Evolutionary conservation across 1,139 yeast genomes (phyloP), one percentile per base, ranked within the genome.

Genomic region (Protomyces pachydermus): DNA sequence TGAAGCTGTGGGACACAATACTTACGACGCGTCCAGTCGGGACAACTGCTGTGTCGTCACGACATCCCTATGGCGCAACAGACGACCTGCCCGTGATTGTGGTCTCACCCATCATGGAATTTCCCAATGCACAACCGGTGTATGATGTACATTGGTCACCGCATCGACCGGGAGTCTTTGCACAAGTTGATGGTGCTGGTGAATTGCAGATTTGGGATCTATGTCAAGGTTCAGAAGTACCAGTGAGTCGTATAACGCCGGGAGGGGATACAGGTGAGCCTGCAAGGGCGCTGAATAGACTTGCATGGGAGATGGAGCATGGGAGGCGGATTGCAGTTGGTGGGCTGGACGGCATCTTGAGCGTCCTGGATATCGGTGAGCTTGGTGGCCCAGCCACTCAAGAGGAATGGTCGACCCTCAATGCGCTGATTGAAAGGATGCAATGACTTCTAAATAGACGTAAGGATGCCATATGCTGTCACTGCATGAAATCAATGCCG

Each of bases 151-250:
- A 75, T 3, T 76, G 80, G 74, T 73, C 80, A 53, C 86, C 85
- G 0, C 69, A 71, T 10, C 67, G 71, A 12, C 75, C 77, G 0
- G 74, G 76, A 9, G 81, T 84, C 58, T 82, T 84, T 69, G 81
- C 82, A 0, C 74, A 81, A 1, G 79, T 81, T 28, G 84, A 84
- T 3, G 77, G 81, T 1, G 73, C 77, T 1, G 78, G 84, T 0
- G 69, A 74, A 14, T 70, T 84, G n/a, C 82, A 83, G 65, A 73
- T 83, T 25, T 85, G 87, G 87, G 84, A 85, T 70, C 72, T 85
- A 48, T 70, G 73, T 6, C 71, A 68, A 14, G 78, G 75, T 65
- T 61, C 77, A 2, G 80, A 80, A 65, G 72, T 58, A 6, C 68
- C 70, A 2, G 23, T 63, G 12, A 67, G 68, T 14, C 39, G 61